Evolutionary conservation across 1,284 basidiomycete species (phyloP).

Genomic region (Malassezia furfur): DNA sequence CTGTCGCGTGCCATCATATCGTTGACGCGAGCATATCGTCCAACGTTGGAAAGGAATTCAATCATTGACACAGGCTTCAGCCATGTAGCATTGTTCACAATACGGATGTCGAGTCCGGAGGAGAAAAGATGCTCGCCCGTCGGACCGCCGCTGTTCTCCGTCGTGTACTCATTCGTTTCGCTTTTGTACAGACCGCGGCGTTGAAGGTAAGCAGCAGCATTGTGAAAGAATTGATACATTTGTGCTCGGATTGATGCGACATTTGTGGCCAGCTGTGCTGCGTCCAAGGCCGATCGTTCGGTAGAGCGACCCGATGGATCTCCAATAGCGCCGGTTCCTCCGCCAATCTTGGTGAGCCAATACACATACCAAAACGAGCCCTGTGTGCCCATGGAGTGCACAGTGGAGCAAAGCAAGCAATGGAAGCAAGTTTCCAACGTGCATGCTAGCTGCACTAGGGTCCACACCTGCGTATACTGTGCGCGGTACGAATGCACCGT

Average conservation of each 20-base stretch:
- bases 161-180: neutral
- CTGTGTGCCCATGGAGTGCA: conserved; percentile 66
- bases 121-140: neutral
- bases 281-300: conserved; percentile 66
- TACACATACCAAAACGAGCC: conserved; percentile 62
- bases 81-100: conserved; percentile 78
- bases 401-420: conserved; percentile 80
- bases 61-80: conserved; percentile 63
- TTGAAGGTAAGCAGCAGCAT: conserved; percentile 55
- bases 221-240: conserved; percentile 63
- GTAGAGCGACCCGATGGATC: conserved; percentile 83
- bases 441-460: conserved; percentile 76
- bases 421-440: conserved; percentile 87
- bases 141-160: neutral
- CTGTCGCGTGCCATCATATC: conserved; percentile 86
- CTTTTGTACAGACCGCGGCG: conserved; percentile 30
- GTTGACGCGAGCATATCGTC: conserved; percentile 71
- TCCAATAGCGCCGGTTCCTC: conserved; percentile 89
- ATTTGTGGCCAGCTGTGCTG: conserved; percentile 60
- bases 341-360: conserved; percentile 64
- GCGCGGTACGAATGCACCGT: conserved; percentile 15
- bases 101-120: conserved; percentile 10
- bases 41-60: conserved; percentile 74
- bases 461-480: conserved; percentile 83
- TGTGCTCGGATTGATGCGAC: conserved; percentile 60